Conservation (phyloP, 495 filamentous ascomycete genomes). For the Oidiodendron maius region DNA sequence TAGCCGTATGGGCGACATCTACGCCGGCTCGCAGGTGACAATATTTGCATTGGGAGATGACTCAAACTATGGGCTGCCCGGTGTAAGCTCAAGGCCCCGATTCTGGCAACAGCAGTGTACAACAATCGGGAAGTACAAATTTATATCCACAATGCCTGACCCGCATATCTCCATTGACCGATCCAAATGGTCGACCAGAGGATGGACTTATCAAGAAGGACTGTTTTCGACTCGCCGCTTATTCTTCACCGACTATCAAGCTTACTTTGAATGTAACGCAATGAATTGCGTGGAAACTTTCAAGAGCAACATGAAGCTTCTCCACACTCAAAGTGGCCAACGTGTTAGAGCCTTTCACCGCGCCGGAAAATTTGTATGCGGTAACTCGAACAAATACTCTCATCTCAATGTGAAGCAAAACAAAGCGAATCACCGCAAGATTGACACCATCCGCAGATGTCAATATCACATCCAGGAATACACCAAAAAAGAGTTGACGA, state of each 20-base stretch:
- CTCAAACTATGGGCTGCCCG: slow-evolving; percentile 14
- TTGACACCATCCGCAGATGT: slow-evolving; percentile 5
- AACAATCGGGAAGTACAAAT: not conserved
- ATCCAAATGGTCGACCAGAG: slow-evolving; percentile 24
- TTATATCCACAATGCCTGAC: slow-evolving; percentile 1
- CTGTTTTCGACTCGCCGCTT: slow-evolving; percentile 26
- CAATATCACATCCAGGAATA: slow-evolving; percentile 13
- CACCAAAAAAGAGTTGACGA: slow-evolving; percentile 19
- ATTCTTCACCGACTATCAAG: slow-evolving; percentile 21
- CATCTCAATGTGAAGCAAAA: slow-evolving; percentile 18
- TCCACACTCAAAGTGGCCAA: not conserved
- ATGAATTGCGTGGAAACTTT: not conserved
- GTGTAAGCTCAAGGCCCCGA: slow-evolving; percentile 4
- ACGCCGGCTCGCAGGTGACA: slow-evolving; percentile 19
- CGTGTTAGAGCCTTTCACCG: not conserved
- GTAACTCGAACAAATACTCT: slow-evolving; percentile 16
- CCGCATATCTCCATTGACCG: not conserved
- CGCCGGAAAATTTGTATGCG: slow-evolving; percentile 14
- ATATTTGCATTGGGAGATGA: slow-evolving; percentile 25
- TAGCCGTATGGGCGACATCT: slow-evolving; percentile 26
- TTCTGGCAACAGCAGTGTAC: not conserved
- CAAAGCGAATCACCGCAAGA: slow-evolving; percentile 18
- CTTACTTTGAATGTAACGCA: slow-evolving; percentile 25
- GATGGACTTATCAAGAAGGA: slow-evolving; percentile 34
- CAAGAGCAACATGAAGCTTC: not conserved